Base-by-base conservation (phyloP, 2,329 filamentous ascomycete genomes). In the Neopestalotiopsis clavispora region DNA sequence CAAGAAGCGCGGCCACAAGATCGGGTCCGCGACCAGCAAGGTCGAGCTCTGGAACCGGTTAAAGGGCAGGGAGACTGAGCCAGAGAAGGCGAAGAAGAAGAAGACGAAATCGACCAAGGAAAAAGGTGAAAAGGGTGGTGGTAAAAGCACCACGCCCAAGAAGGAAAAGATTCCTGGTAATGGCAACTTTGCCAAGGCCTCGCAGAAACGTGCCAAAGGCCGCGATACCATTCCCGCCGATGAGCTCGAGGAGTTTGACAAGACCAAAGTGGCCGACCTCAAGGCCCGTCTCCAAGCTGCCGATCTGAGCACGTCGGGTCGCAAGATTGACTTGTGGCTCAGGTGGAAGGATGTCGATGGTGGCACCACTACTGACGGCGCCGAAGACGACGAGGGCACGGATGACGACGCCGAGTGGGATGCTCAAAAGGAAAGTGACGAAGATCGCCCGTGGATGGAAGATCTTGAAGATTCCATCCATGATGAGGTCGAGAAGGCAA, bases 241-340 rank as follows among this genome's bases (percentile, higher is more conserved):
- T 17, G 57, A 59, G 20, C 57, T 59, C 28, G 57, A 59, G 57
- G 57, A 59, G 17, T 59, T 59, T 23, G 57, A 59, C 57, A 30
- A 59, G 20, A 59, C 30, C 23, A 59, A 59, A 59, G 20, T 59
- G 23, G 23, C 57, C 23, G 57, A 59, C 13, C 57, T 59, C 30
- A 30, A 30, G 17, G 12, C 30, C 10, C 23, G 13, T 30, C 57
- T 59, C 23, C 20, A 59, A 12, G 7, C 30, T 23, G 14, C 14
- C 13, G 57, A 23, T 9, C 30, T 59, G 57, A 34, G 13, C 7
- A 17, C 30, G 2, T 28, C 57, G 10, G 57, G 57, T 28, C 23
- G 57, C 20, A 59, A 59, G 23, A 14, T 59, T 59, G 57, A 59
- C 5, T n/a, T 59, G 14, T 59, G 57, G 57, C 32, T 62, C 1